Percentiles rank a stretch among this genome's conserved stretches.
Conservation (phyloP, 2,329 filamentous ascomycete genomes). For the Aureobasidium sp. region DNA sequence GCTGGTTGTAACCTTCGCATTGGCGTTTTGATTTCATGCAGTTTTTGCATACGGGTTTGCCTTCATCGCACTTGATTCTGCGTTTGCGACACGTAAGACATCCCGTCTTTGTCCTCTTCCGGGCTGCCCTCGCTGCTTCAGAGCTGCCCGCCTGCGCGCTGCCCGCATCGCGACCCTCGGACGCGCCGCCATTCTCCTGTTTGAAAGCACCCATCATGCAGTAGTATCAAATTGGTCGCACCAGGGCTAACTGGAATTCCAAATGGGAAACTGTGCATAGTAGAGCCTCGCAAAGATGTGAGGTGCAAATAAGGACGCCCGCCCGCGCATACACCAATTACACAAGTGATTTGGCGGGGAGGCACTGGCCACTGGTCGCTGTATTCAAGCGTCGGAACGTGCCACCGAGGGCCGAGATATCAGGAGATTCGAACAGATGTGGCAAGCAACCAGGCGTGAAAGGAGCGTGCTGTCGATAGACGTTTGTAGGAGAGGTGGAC, state of each 20-base stretch:
- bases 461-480: constrained; percentile 8
- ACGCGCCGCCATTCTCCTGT: constrained; percentile 3
- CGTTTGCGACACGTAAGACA: constrained; percentile 90
- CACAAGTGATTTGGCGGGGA: constrained; percentile 9
- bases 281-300: constrained; percentile 6
- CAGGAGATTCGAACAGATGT: background rate
- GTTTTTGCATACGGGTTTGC: constrained; percentile 72
- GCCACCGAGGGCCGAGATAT: background rate
- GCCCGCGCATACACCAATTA: constrained; percentile 14
- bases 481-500: background rate
- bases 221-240: background rate
- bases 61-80: constrained; percentile 95
- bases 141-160: constrained; percentile 6
- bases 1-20: constrained; percentile 78
- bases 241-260: constrained; percentile 3
- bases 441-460: background rate
- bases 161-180: background rate
- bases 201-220: background rate
- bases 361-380: constrained; percentile 13
- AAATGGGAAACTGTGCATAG: constrained; percentile 3
- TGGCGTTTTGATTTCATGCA: constrained; percentile 79
- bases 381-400: background rate
- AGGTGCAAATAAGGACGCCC: constrained; percentile 9
- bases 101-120: constrained; percentile 80
- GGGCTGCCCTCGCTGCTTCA: constrained; percentile 13